Base-by-base conservation (phyloP, 2,329 filamentous ascomycete species). In the Fusarium transvaalense region DNA sequence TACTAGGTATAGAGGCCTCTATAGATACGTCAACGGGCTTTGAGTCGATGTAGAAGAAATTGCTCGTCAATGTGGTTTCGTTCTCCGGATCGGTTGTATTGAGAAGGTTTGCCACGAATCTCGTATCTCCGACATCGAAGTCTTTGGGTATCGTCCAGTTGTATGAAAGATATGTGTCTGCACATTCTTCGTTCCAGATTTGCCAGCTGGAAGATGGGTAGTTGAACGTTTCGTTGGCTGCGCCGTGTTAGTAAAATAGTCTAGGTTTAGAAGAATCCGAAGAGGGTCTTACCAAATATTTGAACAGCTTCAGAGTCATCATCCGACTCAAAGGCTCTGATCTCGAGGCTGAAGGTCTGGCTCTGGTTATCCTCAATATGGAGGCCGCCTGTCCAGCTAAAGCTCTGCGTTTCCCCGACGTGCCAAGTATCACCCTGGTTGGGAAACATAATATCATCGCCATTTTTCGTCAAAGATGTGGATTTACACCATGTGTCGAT, bases 41-140 rank as follows among this genome's bases (percentile, higher is more conserved):
- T 0, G 31, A 38, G 52, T 55, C 42, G 37, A 61, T 61, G 13
- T 61, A 61, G 31, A 61, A 61, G 17, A 61, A 21, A 19, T 7
- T 53, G 4, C 58, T 61, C 1, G 14, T 35, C 39, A 17, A 14
- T 5, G 27, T 60, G 12, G 14, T 37, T 6, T 32, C 9, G 2
- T 61, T 37, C 4, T 59, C 48, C 2, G 55, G 37, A 5, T 61
- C 38, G 7, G 55, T 38, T 1, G 57, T 41, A 3, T 61, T 50
- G 14, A 53, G 35, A 0, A 53, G 31, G 3, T 10, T 37, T 9
- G 41, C 34, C 4, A n/a, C 39, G 12, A 61, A 61, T 6, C 52
- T 52, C 6, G 58, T 38, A 12, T 37, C 43, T 3, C 58, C 37
- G 0, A 52, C 17, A 0, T 43, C 17, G 4, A 61, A 19, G 0